Evolutionary conservation across 2,329 filamentous ascomycete genomes (phyloP), one percentile per base, ranked within the genome.

Genomic region (Diaporthe ampelina): DNA sequence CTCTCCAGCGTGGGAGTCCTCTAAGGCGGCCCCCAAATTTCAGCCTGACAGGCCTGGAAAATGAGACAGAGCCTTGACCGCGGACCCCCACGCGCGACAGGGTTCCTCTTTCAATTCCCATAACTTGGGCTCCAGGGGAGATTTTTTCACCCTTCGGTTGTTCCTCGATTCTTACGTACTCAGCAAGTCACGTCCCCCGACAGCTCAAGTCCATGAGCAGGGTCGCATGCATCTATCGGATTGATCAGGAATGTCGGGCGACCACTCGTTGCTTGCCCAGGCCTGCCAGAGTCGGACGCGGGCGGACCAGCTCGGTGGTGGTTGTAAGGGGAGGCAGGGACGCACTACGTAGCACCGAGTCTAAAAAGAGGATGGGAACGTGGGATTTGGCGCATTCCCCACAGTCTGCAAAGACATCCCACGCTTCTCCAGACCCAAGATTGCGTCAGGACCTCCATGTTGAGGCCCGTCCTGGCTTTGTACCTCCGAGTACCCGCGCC

Each of bases 341-440:
- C 48, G 48, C 43, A 37, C 57, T 72, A 61, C 54, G 45, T 68
- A 68, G 63, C 63, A 68, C 48, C 13, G 48, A 68, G 63, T 40
- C 63, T 68, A 68, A 68, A 68, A 68, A 68, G 54, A 61, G 37
- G 40, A 56, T 74, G 59, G 59, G 43, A 73, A 68, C 57, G 67
- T 48, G 67, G 58, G 54, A 70, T 74, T 59, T 56, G 65, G 56
- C 63, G 29, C 43, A 70, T 70, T 63, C 72, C 71, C 74, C 74
- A 75, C 71, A 75, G 57, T 54, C 67, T 75, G 67, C 45, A 63
- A 45, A 43, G 40, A 52, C 72, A 75, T 75, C 74, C 74, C 74
- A 71, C 74, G 74, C 67, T 74, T 75, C 74, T 75, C 74, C 74
- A 75, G 74, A 74, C 72, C 67, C 58, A 74, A 71, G 54, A 75